These are phyloP conservation scores for Chaetoceros muelleri DNA, from an alignment of 108 stramenopile species.

Conservation along the genomic window DNA sequence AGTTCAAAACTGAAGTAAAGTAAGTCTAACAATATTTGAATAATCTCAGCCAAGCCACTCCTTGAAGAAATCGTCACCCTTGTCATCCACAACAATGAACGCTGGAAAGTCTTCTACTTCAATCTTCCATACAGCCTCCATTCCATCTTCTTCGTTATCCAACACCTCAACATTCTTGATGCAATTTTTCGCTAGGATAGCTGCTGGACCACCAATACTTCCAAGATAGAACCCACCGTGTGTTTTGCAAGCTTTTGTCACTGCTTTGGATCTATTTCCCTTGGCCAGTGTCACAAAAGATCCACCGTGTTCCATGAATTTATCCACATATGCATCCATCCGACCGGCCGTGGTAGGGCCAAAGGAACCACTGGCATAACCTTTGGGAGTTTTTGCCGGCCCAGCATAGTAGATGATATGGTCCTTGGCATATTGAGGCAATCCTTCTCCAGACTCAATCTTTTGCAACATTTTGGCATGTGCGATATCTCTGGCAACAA, in stretches of 20 bases:
- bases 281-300: constrained; percentile 90
- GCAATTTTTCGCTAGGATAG: constrained; percentile 92
- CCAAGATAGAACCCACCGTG: constrained; percentile 96
- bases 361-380: constrained; percentile 90
- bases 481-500: constrained; percentile 95
- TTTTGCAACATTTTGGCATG: constrained; percentile 92
- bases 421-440: constrained; percentile 92
- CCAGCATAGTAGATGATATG: constrained; percentile 96
- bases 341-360: constrained; percentile 97
- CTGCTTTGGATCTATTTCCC: constrained; percentile 86
- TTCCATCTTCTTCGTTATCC: constrained; percentile 95
- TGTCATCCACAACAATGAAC: constrained; percentile 95
- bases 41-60: constrained; percentile 81
- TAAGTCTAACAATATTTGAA: no score
- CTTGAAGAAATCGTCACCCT: constrained; percentile 93
- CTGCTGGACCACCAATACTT: constrained; percentile 93
- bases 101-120: constrained; percentile 94
- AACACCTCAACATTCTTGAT: constrained; percentile 93
- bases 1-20: no score
- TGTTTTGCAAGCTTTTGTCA: constrained; percentile 92
- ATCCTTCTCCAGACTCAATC: constrained; percentile 83
- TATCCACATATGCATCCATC: constrained; percentile 94
- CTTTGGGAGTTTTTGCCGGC: constrained; percentile 94
- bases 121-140: constrained; percentile 98
- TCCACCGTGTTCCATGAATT: constrained; percentile 89